Evolutionary conservation across 495 filamentous ascomycete genomes (phyloP).

Genomic region (Cercophora scortea): DNA sequence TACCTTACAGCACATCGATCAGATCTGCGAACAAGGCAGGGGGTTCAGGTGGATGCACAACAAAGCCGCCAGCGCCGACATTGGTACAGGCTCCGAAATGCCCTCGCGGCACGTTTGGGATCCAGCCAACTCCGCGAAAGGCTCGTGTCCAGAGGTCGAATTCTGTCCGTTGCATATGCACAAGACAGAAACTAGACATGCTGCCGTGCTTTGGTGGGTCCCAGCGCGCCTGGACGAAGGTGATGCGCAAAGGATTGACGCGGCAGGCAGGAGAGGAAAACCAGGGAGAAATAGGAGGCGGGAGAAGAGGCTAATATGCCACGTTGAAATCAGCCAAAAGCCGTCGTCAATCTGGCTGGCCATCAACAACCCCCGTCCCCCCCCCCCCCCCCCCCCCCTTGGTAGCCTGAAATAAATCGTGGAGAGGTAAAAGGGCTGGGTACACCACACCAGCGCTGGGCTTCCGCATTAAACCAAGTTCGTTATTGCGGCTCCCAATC

Average conservation of each 20-base stretch:
- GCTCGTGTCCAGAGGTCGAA: conserved; percentile 1
- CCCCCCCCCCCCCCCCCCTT: too few species aligned
- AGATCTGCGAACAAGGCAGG: neutral
- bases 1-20: too few species aligned
- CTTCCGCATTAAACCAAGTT: neutral
- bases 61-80: too few species aligned
- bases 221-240: neutral
- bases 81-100: too few species aligned
- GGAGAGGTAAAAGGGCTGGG: neutral
- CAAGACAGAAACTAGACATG: conserved; percentile 12
- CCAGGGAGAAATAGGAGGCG: neutral
- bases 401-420: neutral
- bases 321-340: conserved; percentile 31
- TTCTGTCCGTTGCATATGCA: conserved; percentile 19
- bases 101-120: too few species aligned
- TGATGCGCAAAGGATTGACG: conserved; percentile 4
- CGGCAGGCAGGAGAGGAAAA: conserved; percentile 11
- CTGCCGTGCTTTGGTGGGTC: conserved; percentile 13
- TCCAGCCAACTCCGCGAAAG: too few species aligned
- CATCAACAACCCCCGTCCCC: neutral
- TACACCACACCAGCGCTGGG: neutral
- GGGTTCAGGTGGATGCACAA: too few species aligned
- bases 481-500: conserved; percentile 12
- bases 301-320: conserved; percentile 26
- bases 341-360: conserved; percentile 18